These are phyloP conservation scores for Diplodia seriata DNA, from an alignment of 2,329 filamentous ascomycete genomes.

Conservation along the genomic window DNA sequence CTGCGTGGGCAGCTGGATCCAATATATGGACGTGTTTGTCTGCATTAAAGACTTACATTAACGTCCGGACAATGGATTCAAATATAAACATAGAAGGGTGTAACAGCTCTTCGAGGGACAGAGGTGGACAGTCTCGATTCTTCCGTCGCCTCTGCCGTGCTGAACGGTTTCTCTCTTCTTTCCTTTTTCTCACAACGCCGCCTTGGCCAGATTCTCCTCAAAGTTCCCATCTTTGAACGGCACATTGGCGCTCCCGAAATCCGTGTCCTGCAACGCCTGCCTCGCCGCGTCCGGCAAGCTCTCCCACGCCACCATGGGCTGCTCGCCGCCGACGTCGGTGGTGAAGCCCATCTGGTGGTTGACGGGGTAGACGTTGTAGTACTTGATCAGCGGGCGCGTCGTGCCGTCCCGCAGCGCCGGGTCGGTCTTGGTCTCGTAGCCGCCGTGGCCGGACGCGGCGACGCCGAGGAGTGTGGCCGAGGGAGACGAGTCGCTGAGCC, in stretches of 20 bases:
- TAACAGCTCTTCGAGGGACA: too few species aligned
- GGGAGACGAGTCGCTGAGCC: conserved; percentile 46
- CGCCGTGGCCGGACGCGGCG: conserved; percentile 60
- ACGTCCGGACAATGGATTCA: too few species aligned
- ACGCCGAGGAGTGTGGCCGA: conserved; percentile 52
- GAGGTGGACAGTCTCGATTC: too few species aligned
- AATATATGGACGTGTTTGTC: background rate
- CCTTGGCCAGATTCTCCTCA: conserved; percentile 51
- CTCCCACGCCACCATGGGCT: conserved; percentile 60
- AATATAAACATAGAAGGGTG: too few species aligned
- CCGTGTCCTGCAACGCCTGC: conserved; percentile 53
- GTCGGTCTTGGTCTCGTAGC: conserved; percentile 53
- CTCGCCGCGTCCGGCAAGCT: conserved; percentile 53
- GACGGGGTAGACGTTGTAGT: conserved; percentile 57
- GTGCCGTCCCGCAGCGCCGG: conserved; percentile 52
- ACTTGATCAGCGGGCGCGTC: conserved; percentile 54
- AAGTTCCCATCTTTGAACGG: conserved; percentile 59
- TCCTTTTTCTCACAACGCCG: conserved; percentile 36
- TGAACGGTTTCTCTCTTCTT: too few species aligned
- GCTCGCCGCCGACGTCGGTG: conserved; percentile 49
- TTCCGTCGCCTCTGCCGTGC: too few species aligned
- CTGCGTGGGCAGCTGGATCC: too few species aligned
- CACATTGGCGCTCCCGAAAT: conserved; percentile 57
- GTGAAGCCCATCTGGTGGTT: conserved; percentile 57
- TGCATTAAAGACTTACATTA: background rate